phyloP scores from a whole-genome alignment of 306 rosid species.

The Senna siamea region DNA sequence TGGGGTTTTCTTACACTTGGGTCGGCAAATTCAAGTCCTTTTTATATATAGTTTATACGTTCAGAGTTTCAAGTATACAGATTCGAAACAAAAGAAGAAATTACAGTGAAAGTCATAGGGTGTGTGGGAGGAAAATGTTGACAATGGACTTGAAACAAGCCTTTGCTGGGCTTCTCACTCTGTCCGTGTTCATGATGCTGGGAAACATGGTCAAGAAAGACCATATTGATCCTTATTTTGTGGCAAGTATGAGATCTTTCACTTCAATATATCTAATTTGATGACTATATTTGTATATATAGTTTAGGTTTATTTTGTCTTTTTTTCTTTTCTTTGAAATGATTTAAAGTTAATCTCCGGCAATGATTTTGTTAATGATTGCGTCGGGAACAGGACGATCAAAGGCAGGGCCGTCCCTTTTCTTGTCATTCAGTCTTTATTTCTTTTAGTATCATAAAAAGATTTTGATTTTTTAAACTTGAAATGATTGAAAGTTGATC shows the following conservation, averaged over 20 bases:
- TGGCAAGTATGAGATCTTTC: constrained; percentile 33
- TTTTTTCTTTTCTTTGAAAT: no score
- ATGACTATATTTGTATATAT: no score
- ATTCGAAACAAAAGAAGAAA: neutral
- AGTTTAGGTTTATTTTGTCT: no score
- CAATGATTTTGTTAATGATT: no score
- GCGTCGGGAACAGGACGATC: no score
- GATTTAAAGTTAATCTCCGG: no score
- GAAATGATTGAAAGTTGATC: no score
- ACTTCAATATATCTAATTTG: no score
- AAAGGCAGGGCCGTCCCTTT: no score
- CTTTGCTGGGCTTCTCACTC: constrained; percentile 48
- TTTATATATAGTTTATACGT: neutral
- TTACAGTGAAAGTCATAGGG: neutral
- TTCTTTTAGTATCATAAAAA: no score
- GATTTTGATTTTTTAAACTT: no score
- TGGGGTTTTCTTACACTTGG: constrained; percentile 31
- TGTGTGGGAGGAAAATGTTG: constrained; percentile 11
- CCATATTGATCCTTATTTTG: constrained; percentile 40
- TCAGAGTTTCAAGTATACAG: neutral
- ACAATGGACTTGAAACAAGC: constrained; percentile 49
- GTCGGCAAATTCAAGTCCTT: constrained; percentile 22
- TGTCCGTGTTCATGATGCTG: constrained; percentile 55
- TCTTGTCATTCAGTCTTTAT: no score
- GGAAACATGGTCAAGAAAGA: constrained; percentile 56